A percentile compares a stretch with the other conserved stretches of the same genome.
Evolutionary conservation across 805 yeast species (phyloP).

Genomic region (Saccharomycopsis sp.): DNA sequence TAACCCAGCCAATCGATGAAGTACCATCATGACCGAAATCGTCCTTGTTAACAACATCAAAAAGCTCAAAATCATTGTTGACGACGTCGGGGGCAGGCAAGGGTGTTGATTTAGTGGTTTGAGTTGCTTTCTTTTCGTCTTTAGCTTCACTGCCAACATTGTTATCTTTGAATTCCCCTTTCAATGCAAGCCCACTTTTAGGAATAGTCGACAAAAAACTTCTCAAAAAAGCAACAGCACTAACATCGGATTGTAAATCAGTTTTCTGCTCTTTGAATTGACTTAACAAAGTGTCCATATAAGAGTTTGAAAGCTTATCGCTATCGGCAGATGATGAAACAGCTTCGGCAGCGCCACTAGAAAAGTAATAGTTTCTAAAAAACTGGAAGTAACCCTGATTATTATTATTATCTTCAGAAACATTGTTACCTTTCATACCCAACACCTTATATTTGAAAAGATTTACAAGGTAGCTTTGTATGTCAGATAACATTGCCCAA

Average conservation of each 20-base stretch:
- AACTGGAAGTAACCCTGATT: slow-evolving; percentile 2
- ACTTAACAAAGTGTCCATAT: slow-evolving; percentile 15
- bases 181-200: slow-evolving; percentile 11
- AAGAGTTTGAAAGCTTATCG: slow-evolving; percentile 13
- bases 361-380: slow-evolving; percentile 9
- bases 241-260: slow-evolving; percentile 3
- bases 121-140: no score
- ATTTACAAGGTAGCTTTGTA: slow-evolving; percentile 12
- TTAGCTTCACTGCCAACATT: not conserved
- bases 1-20: slow-evolving; percentile 16
- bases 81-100: not conserved
- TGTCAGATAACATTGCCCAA: slow-evolving; percentile 8
- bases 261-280: slow-evolving; percentile 16
- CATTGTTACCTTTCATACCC: slow-evolving; percentile 6
- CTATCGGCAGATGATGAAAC: slow-evolving; percentile 14
- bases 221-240: slow-evolving; percentile 7
- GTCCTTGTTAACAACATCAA: not conserved
- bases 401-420: not conserved
- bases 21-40: slow-evolving; percentile 2
- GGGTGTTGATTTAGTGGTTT: no score
- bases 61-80: not conserved
- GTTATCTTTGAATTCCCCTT: slow-evolving; percentile 3
- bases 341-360: not conserved
- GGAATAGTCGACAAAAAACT: slow-evolving; percentile 19
- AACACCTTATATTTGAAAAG: slow-evolving; percentile 15